Percentiles rank a stretch among this genome's conserved stretches.
phyloP scores from a whole-genome alignment of 352 stramenopile genomes.

The Phytophthora palmivora region DNA sequence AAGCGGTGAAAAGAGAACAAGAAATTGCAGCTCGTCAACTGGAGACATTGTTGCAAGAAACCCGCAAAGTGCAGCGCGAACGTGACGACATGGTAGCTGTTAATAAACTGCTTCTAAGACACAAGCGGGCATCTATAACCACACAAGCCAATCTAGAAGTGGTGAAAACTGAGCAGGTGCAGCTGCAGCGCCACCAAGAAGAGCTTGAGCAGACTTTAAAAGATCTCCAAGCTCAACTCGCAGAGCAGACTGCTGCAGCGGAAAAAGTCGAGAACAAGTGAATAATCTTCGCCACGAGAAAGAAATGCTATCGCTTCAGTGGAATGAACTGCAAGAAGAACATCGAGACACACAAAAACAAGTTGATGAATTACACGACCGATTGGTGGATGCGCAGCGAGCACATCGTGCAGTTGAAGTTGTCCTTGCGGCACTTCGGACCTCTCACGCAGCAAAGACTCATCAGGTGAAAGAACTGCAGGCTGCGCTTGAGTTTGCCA shows the following conservation, averaged over 20 bases:
- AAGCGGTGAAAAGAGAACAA: constrained; percentile 21
- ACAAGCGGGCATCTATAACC: constrained; percentile 35
- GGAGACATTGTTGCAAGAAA: constrained; percentile 35
- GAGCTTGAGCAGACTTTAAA: constrained; percentile 30
- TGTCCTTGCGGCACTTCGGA: constrained; percentile 28
- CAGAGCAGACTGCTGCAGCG: constrained; percentile 27
- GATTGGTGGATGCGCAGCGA: constrained; percentile 56
- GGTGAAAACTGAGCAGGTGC: constrained; percentile 28
- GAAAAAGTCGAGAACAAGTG: constrained; percentile 30
- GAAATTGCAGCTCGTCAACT: constrained; percentile 31
- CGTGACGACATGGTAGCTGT: constrained; percentile 50
- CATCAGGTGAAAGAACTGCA: constrained; percentile 42
- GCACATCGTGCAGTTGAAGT: constrained; percentile 36
- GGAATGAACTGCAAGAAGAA: constrained; percentile 60
- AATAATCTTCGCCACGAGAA: constrained; percentile 51
- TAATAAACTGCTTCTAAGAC: constrained; percentile 43
- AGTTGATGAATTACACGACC: constrained; percentile 62
- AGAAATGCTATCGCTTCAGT: constrained; percentile 45
- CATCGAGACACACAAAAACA: constrained; percentile 55
- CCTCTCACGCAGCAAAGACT: constrained; percentile 29
- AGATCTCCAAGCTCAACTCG: constrained; percentile 35
- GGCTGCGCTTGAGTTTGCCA: constrained; percentile 17
- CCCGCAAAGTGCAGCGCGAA: constrained; percentile 37
- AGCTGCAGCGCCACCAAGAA: constrained; percentile 32
- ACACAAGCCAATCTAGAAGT: constrained; percentile 30